phyloP scores from a whole-genome alignment of 306 rosid genomes.

The Carpinus viminea region DNA sequence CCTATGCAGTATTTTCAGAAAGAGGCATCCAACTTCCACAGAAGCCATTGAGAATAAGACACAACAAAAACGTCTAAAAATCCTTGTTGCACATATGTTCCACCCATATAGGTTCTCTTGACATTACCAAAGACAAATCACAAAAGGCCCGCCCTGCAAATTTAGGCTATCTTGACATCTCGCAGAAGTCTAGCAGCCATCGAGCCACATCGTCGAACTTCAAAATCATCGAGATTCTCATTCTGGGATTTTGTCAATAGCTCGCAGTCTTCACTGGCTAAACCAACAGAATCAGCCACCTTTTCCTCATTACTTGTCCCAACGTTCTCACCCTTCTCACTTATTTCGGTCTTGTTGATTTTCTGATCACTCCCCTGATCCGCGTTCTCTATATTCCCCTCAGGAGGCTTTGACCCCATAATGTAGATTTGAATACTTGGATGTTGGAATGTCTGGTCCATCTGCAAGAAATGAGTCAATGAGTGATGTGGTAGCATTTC shows the following conservation, averaged over 20 bases:
- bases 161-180: conserved; percentile 63
- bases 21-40: neutral
- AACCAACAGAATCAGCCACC: conserved; percentile 28
- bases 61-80: neutral
- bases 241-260: conserved; percentile 25
- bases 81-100: neutral
- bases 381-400: conserved; percentile 32
- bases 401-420: conserved; percentile 51
- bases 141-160: neutral
- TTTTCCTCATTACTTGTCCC: conserved; percentile 34
- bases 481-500: neutral
- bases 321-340: conserved; percentile 17
- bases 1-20: neutral
- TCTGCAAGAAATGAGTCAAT: conserved; percentile 46
- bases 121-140: neutral
- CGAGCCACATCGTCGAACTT: conserved; percentile 80
- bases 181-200: conserved; percentile 84
- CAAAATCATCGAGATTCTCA: conserved; percentile 70
- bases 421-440: conserved; percentile 81
- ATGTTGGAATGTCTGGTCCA: conserved; percentile 91
- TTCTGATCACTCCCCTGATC: conserved; percentile 27
- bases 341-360: conserved; percentile 35
- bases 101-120: neutral
- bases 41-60: neutral
- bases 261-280: conserved; percentile 39